Evolutionary conservation across 306 rosid genomes (phyloP), one percentile per base, ranked within the genome.

Genomic region (Cyclanthera cordifolia): DNA sequence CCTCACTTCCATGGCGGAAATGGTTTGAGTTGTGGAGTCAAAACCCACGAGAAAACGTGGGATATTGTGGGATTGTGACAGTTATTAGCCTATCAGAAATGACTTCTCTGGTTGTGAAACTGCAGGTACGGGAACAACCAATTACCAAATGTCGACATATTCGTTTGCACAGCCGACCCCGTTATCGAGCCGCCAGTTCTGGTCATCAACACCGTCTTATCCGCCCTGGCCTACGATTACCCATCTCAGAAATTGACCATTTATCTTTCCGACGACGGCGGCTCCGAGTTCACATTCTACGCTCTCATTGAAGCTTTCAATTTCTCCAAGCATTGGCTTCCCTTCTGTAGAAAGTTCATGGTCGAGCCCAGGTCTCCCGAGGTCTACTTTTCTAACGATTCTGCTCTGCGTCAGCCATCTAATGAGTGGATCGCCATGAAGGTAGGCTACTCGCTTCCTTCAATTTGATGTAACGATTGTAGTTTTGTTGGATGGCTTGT

Each of bases 111-210:
- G 20, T 14, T 27, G 8, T 27, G 3, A 27, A 27, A 5, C 5
- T 17, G 46, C 76, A 89, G 93, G 72, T 84, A 74, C 11, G 82
- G 79, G 61, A 75, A 78, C 20, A 50, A 75, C 63, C 49, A 37
- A 39, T 74, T 89, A 30, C 87, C 88, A 1, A 65, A 23, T 2
- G 78, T 85, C 20, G 96, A 86, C 78, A 77, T 83, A 0, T 85
- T 86, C 74, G 84, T 89, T n/a, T 86, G 90, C 82, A 89, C 93
- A 3, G 93, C 93, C 3, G 96, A 89, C 70, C 90, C 88, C 15
- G 71, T 0, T 39, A 23, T 86, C 59, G 96, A 86, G 76, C 90
- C 93, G n/a, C 93, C 96, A 57, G 67, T 23, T 0, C 56, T 89
- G 80, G 90, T 83, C 85, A 74, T 89, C 11, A 89, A 70, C 82